These are phyloP conservation scores for Pterocarpus macrocarpus DNA, from an alignment of 306 rosid genomes.

Conservation along the genomic window DNA sequence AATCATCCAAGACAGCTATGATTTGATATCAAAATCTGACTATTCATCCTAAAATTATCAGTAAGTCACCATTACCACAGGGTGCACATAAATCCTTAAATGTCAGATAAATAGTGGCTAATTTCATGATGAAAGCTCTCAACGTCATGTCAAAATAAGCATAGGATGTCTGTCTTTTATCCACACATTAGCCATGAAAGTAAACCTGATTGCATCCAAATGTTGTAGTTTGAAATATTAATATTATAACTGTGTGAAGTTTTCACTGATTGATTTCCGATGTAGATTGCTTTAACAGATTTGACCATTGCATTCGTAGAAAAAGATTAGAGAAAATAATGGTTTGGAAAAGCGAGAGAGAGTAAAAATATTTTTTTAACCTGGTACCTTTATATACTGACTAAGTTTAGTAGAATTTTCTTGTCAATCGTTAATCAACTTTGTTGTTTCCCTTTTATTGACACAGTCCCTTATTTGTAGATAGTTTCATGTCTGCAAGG, in stretches of 20 bases:
- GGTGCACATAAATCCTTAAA: not conserved
- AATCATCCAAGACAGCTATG: not conserved
- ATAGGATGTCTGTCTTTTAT: not conserved
- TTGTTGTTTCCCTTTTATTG: constrained; percentile 41
- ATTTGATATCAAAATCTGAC: not conserved
- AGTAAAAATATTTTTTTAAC: too few relatives aligned
- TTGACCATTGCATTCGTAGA: constrained; percentile 3
- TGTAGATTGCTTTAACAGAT: constrained; percentile 11
- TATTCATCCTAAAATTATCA: not conserved
- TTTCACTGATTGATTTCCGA: constrained; percentile 6
- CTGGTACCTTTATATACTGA: constrained; percentile 7
- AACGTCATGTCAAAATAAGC: not conserved
- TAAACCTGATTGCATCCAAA: constrained; percentile 17
- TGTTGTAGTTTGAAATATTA: constrained; percentile 14
- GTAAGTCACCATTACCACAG: not conserved
- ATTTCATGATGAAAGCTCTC: not conserved
- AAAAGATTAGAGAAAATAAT: constrained; percentile 8
- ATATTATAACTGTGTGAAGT: not conserved
- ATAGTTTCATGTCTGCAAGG: constrained; percentile 94
- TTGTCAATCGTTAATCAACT: constrained; percentile 32
- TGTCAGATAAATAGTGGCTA: not conserved
- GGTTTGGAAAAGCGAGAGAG: constrained; percentile 11
- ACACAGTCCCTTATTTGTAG: constrained; percentile 59
- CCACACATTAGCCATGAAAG: not conserved
- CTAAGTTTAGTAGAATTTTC: constrained; percentile 6